Base-by-base conservation (phyloP, 495 filamentous ascomycete genomes). In the Trichoderma erinaceum region DNA sequence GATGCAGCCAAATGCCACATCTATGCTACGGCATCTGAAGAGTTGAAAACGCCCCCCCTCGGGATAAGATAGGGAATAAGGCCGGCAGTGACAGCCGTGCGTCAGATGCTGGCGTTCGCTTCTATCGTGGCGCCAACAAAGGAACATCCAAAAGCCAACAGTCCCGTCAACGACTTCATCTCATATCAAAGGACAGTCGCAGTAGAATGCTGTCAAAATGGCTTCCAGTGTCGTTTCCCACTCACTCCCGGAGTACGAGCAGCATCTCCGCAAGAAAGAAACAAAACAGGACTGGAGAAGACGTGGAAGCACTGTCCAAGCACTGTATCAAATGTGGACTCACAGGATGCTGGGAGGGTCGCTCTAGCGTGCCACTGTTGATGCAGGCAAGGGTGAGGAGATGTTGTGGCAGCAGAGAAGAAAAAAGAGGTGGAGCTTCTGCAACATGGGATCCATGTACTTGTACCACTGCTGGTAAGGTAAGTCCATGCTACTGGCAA, bases 331-430 rank as follows among this genome's bases (percentile, higher is more conserved):
- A 10, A 38, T 38, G 35, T 61, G 56, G 56, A 25, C 56, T 29
- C 56, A 0, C 23, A 61, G 27, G 56, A 27, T 61, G 56, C 56
- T 32, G 56, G 56, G 44, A n/a, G 56, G 56, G 56, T 61, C 16
- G 56, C 56, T 61, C 56, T 61, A 61, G 56, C 56, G 56, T 61
- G 56, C 56, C 56, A 61, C 56, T 61, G 56, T 18, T 13, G 12
- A 61, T 61, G 56, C 56, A 29, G 56, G 15, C n/a, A n/a, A 12
- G 56, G n/a, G 25, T n/a, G 44, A 48, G 23, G 23, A 32, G 27
- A 32, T 61, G 56, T 21, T 15, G 56, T 61, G 23, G 56, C 44
- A 48, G 44, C 44, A 48, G 18, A 16, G 44, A 52, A n/a, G 6
- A 21, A 52, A 52, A 52, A 7, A 32, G 56, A 27, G 23, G 56